Evolutionary conservation across 208 protist genomes (phyloP).

Genomic region (Leishmania major): DNA sequence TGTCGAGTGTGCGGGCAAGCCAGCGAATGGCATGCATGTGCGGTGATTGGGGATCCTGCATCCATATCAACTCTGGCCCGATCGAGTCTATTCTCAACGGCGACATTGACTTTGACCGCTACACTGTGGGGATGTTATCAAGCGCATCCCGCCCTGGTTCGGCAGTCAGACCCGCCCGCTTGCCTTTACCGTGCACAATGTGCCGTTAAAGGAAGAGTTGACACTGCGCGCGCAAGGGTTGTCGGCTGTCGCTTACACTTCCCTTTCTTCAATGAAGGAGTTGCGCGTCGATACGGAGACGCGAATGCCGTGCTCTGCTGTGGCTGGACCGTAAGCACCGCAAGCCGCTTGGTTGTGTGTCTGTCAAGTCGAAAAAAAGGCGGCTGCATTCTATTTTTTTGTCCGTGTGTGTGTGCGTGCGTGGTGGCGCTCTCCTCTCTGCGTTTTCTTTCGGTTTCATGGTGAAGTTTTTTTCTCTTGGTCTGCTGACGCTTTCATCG

Average conservation of each 20-base stretch:
- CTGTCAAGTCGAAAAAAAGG: too few species aligned
- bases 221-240: slow-evolving; percentile 36
- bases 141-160: slow-evolving; percentile 41
- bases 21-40: background rate
- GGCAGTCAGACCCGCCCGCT: slow-evolving; percentile 36
- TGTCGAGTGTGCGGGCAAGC: slow-evolving; percentile 3
- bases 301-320: background rate
- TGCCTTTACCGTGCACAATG: slow-evolving; percentile 27
- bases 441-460: too few species aligned
- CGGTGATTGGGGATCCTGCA: background rate
- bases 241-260: slow-evolving; percentile 11
- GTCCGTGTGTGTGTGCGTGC: background rate
- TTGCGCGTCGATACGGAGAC: slow-evolving; percentile 6
- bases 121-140: slow-evolving; percentile 38
- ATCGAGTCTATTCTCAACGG: slow-evolving; percentile 22
- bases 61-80: slow-evolving; percentile 24
- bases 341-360: too few species aligned
- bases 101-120: slow-evolving; percentile 25
- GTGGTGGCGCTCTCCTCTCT: too few species aligned
- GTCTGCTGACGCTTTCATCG: too few species aligned
- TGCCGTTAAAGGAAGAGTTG: slow-evolving; percentile 19
- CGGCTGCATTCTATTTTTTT: too few species aligned
- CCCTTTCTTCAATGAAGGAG: slow-evolving; percentile 26
- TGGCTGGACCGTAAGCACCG: too few species aligned
- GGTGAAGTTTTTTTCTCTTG: too few species aligned